Percentiles rank a stretch among this genome's conserved stretches.
Conservation (phyloP, 1,139 yeast genomes). For the Taphrina populina region DNA sequence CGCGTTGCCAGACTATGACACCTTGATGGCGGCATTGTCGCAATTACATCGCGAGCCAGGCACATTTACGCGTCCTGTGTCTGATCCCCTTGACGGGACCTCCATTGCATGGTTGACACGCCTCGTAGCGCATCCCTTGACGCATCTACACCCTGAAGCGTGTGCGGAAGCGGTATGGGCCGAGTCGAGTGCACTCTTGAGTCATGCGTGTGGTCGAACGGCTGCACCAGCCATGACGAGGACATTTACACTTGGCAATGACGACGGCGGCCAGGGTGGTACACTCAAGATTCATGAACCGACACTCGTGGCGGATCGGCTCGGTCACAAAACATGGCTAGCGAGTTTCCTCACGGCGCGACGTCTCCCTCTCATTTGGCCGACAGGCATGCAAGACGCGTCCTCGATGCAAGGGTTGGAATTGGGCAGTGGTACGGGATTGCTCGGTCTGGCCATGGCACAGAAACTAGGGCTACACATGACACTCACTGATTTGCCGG, state of each 20-base stretch:
- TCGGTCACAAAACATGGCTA: slow-evolving; percentile 97
- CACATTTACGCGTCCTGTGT: slow-evolving; percentile 1
- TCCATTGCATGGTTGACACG: slow-evolving; percentile 59
- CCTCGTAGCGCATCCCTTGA: slow-evolving; percentile 58
- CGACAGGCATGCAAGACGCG: slow-evolving; percentile 37
- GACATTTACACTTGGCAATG: slow-evolving; percentile 46
- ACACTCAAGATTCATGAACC: slow-evolving; percentile 63
- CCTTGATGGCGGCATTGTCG: not conserved
- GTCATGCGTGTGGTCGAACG: slow-evolving; percentile 83
- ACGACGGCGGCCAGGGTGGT: slow-evolving; percentile 38
- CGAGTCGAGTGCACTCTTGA: slow-evolving; percentile 62
- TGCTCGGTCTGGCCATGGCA: slow-evolving; percentile 64
- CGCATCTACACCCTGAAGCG: slow-evolving; percentile 51
- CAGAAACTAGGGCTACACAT: slow-evolving; percentile 57
- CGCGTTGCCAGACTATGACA: slow-evolving; percentile 3
- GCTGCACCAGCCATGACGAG: slow-evolving; percentile 74
- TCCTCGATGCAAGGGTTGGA: slow-evolving; percentile 59
- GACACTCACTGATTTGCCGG: slow-evolving; percentile 72
- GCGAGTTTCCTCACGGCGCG: slow-evolving; percentile 72
- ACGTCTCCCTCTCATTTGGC: slow-evolving; percentile 48
- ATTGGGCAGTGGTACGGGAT: slow-evolving; percentile 91
- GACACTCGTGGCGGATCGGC: slow-evolving; percentile 75
- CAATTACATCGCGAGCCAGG: slow-evolving; percentile 3
- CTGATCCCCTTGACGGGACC: slow-evolving; percentile 42
- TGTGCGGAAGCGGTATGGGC: slow-evolving; percentile 52